phyloP scores from a whole-genome alignment of 2,329 filamentous ascomycete genomes.

The Pseudopyrenochaeta lycopersici region DNA sequence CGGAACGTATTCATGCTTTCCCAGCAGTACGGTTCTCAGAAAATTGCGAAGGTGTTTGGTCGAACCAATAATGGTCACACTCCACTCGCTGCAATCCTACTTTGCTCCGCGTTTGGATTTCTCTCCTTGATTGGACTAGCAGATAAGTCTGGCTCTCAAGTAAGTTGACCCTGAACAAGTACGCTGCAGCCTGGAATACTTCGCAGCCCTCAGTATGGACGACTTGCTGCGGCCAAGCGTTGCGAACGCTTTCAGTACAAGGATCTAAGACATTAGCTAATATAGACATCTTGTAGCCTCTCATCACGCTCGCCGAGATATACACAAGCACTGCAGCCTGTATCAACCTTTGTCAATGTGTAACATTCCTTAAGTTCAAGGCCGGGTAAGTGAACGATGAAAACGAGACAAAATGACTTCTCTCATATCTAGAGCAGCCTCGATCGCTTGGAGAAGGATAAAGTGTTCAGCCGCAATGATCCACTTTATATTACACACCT shows the following conservation, averaged over 20 bases:
- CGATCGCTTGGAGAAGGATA: constrained; percentile 17
- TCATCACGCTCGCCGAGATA: constrained; percentile 34
- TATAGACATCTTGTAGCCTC: constrained; percentile 9
- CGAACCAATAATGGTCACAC: constrained; percentile 43
- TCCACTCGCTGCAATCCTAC: constrained; percentile 36
- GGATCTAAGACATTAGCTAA: too few relatives aligned
- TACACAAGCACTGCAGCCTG: constrained; percentile 37
- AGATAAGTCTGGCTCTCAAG: constrained; percentile 30
- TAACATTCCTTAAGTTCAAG: constrained; percentile 43
- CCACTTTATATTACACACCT: constrained; percentile 30
- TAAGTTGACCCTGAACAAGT: too few relatives aligned
- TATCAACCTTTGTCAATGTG: constrained; percentile 38
- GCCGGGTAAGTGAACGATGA: constrained; percentile 10
- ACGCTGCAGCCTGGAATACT: too few relatives aligned
- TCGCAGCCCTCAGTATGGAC: too few relatives aligned
- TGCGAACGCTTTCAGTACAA: too few relatives aligned
- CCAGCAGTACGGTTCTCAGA: constrained; percentile 27
- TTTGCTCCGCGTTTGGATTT: constrained; percentile 37
- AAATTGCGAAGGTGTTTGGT: constrained; percentile 30
- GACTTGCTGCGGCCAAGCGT: too few relatives aligned
- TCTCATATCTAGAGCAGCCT: neutral
- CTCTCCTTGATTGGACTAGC: constrained; percentile 37
- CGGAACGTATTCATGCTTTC: constrained; percentile 41
- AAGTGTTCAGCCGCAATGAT: constrained; percentile 33
- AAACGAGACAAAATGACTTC: too few relatives aligned